A percentile compares a stretch with the other conserved stretches of the same genome.
These are phyloP conservation scores for Teratosphaeria viscida DNA, from an alignment of 2,329 filamentous ascomycete genomes.

Conservation along the genomic window DNA sequence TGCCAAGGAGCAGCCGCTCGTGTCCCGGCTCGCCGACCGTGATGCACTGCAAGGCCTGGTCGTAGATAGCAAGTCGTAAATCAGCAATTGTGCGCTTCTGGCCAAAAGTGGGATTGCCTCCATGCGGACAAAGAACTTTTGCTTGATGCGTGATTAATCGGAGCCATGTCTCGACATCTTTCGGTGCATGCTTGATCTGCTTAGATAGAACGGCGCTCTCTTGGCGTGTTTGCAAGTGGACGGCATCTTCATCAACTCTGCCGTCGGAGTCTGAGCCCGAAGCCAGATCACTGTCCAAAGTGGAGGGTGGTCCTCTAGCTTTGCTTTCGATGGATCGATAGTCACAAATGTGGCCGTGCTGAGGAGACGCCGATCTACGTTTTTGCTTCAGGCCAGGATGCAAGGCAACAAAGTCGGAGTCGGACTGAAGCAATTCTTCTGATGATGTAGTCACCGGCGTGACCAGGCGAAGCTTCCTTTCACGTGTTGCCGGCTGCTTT, in stretches of 20 bases:
- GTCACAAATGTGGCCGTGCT: slow-evolving; percentile 16
- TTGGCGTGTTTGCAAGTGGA: slow-evolving; percentile 31
- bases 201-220: slow-evolving; percentile 53
- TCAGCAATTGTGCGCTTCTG: slow-evolving; percentile 63
- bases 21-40: slow-evolving; percentile 35
- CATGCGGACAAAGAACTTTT: slow-evolving; percentile 39
- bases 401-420: slow-evolving; percentile 2
- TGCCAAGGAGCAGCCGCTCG: slow-evolving; percentile 52
- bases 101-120: slow-evolving; percentile 53
- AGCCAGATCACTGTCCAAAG: slow-evolving; percentile 28
- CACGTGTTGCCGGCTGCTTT: not conserved
- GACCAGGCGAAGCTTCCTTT: slow-evolving; percentile 2
- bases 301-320: slow-evolving; percentile 10
- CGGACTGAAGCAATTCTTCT: slow-evolving; percentile 11
- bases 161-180: slow-evolving; percentile 64
- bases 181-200: slow-evolving; percentile 53
- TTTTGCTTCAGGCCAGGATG: slow-evolving; percentile 9
- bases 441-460: not conserved
- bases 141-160: slow-evolving; percentile 56
- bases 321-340: slow-evolving; percentile 31
- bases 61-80: slow-evolving; percentile 68
- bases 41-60: slow-evolving; percentile 59
- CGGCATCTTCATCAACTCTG: slow-evolving; percentile 4
- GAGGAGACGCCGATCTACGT: slow-evolving; percentile 7
- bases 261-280: slow-evolving; percentile 21